Evolutionary conservation across 2,329 filamentous ascomycete genomes (phyloP).

Genomic region (Sclerotinia nivalis): DNA sequence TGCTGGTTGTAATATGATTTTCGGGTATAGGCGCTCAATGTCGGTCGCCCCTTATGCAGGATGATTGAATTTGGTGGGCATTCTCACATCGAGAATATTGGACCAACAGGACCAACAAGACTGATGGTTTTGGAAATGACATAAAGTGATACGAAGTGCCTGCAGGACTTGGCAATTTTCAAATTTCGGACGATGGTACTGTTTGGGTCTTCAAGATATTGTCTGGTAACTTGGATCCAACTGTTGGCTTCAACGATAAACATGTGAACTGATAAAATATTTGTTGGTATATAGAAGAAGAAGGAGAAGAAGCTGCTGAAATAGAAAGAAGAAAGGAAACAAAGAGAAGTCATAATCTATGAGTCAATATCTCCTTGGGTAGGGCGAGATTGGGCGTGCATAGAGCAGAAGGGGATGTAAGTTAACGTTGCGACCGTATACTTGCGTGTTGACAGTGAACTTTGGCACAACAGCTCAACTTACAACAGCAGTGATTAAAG

Average conservation of each 20-base stretch:
- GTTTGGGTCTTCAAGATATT: background rate
- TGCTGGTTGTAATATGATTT: background rate
- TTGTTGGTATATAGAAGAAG: background rate
- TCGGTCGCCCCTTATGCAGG: background rate
- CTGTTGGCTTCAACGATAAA: background rate
- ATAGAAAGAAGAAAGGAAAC: too few relatives aligned
- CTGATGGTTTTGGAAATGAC: background rate
- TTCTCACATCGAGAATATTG: background rate
- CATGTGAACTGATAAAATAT: background rate
- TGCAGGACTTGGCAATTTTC: constrained; percentile 4
- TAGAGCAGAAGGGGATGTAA: too few relatives aligned
- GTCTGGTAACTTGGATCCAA: constrained; percentile 1
- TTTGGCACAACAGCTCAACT: too few relatives aligned
- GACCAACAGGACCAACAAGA: background rate
- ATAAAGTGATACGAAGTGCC: background rate
- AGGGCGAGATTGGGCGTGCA: too few relatives aligned
- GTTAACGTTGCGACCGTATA: background rate
- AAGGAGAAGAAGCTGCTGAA: background rate
- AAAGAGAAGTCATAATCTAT: background rate
- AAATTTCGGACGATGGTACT: background rate
- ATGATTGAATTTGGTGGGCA: background rate
- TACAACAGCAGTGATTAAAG: too few relatives aligned
- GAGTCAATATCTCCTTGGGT: background rate
- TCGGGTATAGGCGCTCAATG: constrained; percentile 2
- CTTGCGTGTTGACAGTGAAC: too few relatives aligned